A percentile compares a stretch with the other conserved stretches of the same genome.
These are phyloP conservation scores for Sporothrix inflata DNA, from an alignment of 2,329 filamentous ascomycete genomes.

Conservation along the genomic window DNA sequence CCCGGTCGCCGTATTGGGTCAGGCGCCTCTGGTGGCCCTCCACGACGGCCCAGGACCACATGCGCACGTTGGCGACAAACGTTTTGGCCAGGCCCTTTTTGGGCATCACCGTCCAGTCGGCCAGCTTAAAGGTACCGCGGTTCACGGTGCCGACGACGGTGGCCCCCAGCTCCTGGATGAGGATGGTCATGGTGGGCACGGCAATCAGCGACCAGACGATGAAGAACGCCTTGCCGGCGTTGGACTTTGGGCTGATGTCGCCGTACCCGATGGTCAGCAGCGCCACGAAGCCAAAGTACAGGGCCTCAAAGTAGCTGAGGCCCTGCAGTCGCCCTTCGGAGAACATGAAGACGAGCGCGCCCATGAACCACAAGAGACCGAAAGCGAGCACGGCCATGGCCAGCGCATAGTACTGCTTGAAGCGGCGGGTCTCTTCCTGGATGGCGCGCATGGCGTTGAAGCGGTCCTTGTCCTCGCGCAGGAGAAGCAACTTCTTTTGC, in stretches of 20 bases:
- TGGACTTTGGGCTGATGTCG: slow-evolving; percentile 65
- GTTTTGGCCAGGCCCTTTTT: slow-evolving; percentile 56
- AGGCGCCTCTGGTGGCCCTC: slow-evolving; percentile 44
- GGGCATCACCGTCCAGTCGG: slow-evolving; percentile 68
- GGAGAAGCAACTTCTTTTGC: slow-evolving; percentile 52
- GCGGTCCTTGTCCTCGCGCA: slow-evolving; percentile 61
- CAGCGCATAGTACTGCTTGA: slow-evolving; percentile 65
- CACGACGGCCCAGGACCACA: slow-evolving; percentile 44
- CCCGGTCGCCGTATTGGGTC: slow-evolving; percentile 46
- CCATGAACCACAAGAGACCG: slow-evolving; percentile 65
- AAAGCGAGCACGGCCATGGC: slow-evolving; percentile 62
- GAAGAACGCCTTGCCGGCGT: slow-evolving; percentile 70
- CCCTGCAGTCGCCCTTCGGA: slow-evolving; percentile 57
- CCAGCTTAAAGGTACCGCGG: slow-evolving; percentile 60
- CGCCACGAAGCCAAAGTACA: slow-evolving; percentile 72
- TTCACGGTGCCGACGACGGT: slow-evolving; percentile 68
- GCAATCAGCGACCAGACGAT: slow-evolving; percentile 71
- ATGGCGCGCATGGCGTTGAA: slow-evolving; percentile 70
- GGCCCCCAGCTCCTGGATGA: slow-evolving; percentile 65
- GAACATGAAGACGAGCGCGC: slow-evolving; percentile 66
- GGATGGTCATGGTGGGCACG: slow-evolving; percentile 70
- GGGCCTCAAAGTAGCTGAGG: slow-evolving; percentile 64
- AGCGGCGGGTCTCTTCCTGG: slow-evolving; percentile 60
- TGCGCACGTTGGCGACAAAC: slow-evolving; percentile 40
- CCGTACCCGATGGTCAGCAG: slow-evolving; percentile 70